A percentile compares a stretch with the other conserved stretches of the same genome.
Conservation (phyloP, 192 early-diverging fungal genomes). For the Entomortierella parvispora region DNA sequence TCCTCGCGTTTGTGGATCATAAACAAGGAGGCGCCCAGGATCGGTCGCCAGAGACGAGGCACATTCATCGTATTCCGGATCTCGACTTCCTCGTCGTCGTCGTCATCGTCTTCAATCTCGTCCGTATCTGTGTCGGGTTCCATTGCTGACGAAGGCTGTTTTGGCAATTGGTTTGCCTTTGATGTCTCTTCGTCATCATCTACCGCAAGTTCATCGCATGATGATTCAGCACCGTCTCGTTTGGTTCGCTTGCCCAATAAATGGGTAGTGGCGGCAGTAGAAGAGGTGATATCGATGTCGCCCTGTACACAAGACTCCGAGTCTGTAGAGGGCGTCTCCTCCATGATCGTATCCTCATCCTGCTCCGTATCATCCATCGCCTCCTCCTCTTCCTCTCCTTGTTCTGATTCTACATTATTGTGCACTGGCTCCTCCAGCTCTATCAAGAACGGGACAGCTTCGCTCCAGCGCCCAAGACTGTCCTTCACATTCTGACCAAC, state of each 20-base stretch:
- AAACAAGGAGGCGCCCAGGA: conserved; percentile 55
- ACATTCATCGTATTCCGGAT: conserved; percentile 50
- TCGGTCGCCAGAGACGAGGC: conserved; percentile 58
- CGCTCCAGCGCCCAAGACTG: conserved; percentile 57
- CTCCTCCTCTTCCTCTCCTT: conserved; percentile 16
- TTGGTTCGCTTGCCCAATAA: too few species aligned
- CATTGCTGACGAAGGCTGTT: not conserved
- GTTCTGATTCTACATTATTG: conserved; percentile 14
- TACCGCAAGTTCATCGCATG: too few species aligned
- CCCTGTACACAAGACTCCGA: too few species aligned
- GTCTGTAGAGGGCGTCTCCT: too few species aligned
- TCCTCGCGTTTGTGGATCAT: conserved; percentile 31
- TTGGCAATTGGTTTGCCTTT: not conserved
- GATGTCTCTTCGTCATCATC: too few species aligned
- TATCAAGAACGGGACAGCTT: conserved; percentile 51
- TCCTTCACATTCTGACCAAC: conserved; percentile 61
- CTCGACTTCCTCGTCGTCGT: conserved; percentile 36
- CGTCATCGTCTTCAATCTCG: conserved; percentile 9
- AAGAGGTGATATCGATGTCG: not conserved
- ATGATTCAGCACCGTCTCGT: too few species aligned
- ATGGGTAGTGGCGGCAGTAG: too few species aligned
- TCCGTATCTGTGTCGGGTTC: not conserved
- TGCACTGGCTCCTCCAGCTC: conserved; percentile 23
- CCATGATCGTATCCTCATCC: conserved; percentile 3
- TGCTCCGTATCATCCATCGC: conserved; percentile 4